phyloP scores from a whole-genome alignment of 345 rosid genomes.

The Eucalyptus curtisii region DNA sequence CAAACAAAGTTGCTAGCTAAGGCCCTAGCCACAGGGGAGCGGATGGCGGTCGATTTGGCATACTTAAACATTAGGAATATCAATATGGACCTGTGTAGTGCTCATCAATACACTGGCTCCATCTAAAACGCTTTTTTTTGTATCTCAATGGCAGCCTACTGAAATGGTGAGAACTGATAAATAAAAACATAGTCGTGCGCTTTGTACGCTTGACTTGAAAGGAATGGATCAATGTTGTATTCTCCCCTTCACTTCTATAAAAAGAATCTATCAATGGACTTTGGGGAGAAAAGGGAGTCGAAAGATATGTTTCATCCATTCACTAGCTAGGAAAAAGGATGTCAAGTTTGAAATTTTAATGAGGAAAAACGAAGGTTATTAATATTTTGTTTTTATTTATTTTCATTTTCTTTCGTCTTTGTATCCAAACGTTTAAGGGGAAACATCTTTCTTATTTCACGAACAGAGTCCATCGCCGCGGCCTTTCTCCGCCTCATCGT shows the following conservation, averaged over 20 bases:
- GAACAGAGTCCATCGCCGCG: rapidly evolving
- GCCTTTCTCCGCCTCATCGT: rapidly evolving
- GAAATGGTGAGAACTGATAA: background rate
- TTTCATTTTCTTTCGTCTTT: background rate
- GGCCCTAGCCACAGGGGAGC: too few species aligned
- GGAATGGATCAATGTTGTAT: background rate
- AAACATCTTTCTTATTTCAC: background rate
- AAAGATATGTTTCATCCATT: rapidly evolving
- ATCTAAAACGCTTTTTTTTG: background rate
- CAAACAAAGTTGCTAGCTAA: too few species aligned
- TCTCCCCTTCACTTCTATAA: rapidly evolving
- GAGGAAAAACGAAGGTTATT: background rate
- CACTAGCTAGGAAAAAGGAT: rapidly evolving
- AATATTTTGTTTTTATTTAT: too few species aligned
- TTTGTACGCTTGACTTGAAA: background rate
- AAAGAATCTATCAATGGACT: rapidly evolving
- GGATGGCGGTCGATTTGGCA: too few species aligned
- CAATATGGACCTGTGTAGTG: rapidly evolving
- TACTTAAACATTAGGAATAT: background rate
- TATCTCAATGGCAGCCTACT: background rate
- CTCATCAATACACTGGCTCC: background rate
- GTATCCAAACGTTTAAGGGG: background rate
- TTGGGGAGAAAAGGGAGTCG: background rate
- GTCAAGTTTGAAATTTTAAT: rapidly evolving
- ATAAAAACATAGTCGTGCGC: background rate